A percentile compares a stretch with the other conserved stretches of the same genome.
Evolutionary conservation across 2,329 filamentous ascomycete species (phyloP).

Genomic region (Colletotrichum destructivum): DNA sequence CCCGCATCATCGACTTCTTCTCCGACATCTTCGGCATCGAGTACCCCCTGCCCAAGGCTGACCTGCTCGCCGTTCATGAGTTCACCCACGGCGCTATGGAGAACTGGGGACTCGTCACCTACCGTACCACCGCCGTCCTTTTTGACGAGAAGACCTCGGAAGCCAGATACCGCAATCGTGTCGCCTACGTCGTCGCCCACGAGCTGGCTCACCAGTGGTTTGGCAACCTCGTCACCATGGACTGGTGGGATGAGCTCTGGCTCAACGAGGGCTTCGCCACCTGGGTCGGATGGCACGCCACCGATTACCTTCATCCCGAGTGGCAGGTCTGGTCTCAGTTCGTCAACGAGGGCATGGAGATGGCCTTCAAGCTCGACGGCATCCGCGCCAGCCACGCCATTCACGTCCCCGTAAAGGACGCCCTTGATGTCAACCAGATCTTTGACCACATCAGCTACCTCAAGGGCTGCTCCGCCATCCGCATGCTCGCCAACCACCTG

Average conservation of each 20-base stretch:
- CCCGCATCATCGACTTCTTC: slow-evolving; percentile 96
- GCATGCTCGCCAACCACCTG: slow-evolving; percentile 94
- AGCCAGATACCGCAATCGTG: slow-evolving; percentile 89
- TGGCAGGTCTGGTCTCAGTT: slow-evolving; percentile 99
- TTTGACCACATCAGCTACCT: slow-evolving; percentile 98
- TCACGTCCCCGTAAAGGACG: slow-evolving; percentile 93
- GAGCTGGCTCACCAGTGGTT: slow-evolving; percentile 98
- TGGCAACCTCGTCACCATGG: slow-evolving; percentile 95
- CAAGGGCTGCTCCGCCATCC: slow-evolving; percentile 95
- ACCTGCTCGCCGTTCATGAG: slow-evolving; percentile 92
- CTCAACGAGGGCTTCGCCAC: slow-evolving; percentile 97
- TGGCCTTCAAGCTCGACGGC: slow-evolving; percentile 90
- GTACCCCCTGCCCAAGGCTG: slow-evolving; percentile 93
- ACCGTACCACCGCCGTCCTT: slow-evolving; percentile 94
- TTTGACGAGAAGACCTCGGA: slow-evolving; percentile 95
- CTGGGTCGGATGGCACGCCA: slow-evolving; percentile 96
- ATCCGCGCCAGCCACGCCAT: slow-evolving; percentile 95
- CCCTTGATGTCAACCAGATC: slow-evolving; percentile 93
- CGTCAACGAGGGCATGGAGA: slow-evolving; percentile 94
- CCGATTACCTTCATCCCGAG: slow-evolving; percentile 93
- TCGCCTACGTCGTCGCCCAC: slow-evolving; percentile 98
- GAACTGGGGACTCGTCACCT: slow-evolving; percentile 97
- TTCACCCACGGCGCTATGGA: slow-evolving; percentile 93
- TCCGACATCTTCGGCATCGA: slow-evolving; percentile 95
- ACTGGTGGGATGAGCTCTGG: slow-evolving; percentile 97